Conservation (phyloP, 345 rosid genomes). For the Dipteronia sinensis region DNA sequence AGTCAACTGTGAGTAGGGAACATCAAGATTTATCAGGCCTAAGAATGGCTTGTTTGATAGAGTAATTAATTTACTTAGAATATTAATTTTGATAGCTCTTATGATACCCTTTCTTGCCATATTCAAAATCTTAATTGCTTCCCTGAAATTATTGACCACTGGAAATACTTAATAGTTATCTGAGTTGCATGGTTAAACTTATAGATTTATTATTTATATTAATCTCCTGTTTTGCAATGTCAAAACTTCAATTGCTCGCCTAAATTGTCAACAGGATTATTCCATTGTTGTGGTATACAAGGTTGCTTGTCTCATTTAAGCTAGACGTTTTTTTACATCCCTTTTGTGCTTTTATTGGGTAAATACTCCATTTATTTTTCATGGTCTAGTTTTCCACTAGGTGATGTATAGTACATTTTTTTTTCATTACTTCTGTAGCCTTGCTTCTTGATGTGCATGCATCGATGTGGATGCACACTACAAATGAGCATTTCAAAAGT, state of each 20-base stretch:
- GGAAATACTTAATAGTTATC: background rate
- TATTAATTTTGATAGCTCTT: background rate
- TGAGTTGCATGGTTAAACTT: background rate
- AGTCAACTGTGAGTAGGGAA: background rate
- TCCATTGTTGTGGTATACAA: background rate
- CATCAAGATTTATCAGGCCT: conserved; percentile 6
- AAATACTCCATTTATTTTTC: background rate
- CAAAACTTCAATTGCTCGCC: background rate
- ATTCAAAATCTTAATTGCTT: background rate
- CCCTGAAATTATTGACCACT: background rate
- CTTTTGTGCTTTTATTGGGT: background rate
- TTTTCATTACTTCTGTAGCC: background rate
- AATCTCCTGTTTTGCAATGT: background rate
- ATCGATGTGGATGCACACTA: background rate
- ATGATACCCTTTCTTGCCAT: background rate
- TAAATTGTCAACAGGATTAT: background rate
- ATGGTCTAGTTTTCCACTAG: background rate
- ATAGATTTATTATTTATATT: background rate
- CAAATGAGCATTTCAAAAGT: background rate
- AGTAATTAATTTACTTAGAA: background rate
- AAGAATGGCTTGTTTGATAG: background rate
- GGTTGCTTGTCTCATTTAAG: background rate
- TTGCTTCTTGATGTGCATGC: background rate
- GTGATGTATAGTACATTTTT: background rate
- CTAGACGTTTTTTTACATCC: background rate